Evolutionary conservation across 345 rosid genomes (phyloP), one percentile per base, ranked within the genome.

Genomic region (Adansonia digitata): DNA sequence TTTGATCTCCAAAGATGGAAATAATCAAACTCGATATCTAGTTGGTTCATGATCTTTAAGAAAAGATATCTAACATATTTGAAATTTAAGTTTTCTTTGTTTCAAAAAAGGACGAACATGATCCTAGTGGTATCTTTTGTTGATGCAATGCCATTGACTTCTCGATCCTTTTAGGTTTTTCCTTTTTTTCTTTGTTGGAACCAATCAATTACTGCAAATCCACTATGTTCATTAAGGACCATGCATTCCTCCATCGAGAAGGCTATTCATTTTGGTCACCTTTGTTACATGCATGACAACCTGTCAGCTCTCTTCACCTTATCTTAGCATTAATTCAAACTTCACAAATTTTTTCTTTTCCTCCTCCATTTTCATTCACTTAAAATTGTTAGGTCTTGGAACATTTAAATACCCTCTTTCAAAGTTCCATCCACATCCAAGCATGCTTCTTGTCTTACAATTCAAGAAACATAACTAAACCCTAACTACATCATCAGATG

Each of bases 381-480:
- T 20, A 22, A 39, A 34, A n/a, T n/a, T 39, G 76, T 81, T 77
- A 75, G 81, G 79, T 72, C 46, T 26, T 53, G 18, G 29, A 68
- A 57, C 84, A 72, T 71, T 78, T n/a, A 78, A 67, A 53, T 22
- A 43, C 7, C 6, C 64, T n/a, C 65, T 45, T 69, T 22, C 45
- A 18, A 10, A 43, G 34, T 69, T 13, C 52, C 15, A 3, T 66
- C 52, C 15, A 66, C 31, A 39, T 64, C 69, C 67, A 17, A 0
- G 4, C 42, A 17, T 34, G 40, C n/a, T n/a, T 51, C 48, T 35
- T 14, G 7, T 29, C 40, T 60, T n/a, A 13, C 48, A 27, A 39
- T 27, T 66, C 73, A 43, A 60, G 27, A 27, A 31, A 57, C 75
- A 56, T 27, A 22, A 12, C 17, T 7, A 22, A n/a, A n/a, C n/a